phyloP scores from a whole-genome alignment of 2,329 filamentous ascomycete genomes.

The Fusarium guadeloupense region DNA sequence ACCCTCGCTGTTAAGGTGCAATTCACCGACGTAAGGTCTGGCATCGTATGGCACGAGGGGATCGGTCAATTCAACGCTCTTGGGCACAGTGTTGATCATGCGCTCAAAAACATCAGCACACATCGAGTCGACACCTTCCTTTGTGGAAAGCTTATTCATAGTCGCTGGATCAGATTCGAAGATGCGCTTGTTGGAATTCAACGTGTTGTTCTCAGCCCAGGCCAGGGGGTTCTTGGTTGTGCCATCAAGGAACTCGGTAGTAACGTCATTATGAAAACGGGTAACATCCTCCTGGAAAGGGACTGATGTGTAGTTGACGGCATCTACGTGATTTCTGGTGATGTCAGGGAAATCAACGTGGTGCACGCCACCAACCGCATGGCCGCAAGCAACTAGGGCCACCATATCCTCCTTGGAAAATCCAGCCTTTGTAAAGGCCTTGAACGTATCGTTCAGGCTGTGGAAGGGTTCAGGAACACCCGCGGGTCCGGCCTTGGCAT shows the following conservation, averaged over 20 bases:
- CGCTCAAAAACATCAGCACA: slow-evolving; percentile 45
- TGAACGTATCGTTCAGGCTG: slow-evolving; percentile 38
- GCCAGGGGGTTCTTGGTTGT: slow-evolving; percentile 55
- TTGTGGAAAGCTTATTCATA: slow-evolving; percentile 48
- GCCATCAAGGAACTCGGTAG: slow-evolving; percentile 54
- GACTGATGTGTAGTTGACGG: slow-evolving; percentile 44
- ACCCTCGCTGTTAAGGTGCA: slow-evolving; percentile 42
- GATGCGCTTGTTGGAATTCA: slow-evolving; percentile 54
- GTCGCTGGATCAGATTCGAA: slow-evolving; percentile 58
- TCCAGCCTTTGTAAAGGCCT: slow-evolving; percentile 45
- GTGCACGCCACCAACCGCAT: slow-evolving; percentile 55
- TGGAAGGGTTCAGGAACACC: slow-evolving; percentile 48
- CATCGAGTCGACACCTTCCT: slow-evolving; percentile 49
- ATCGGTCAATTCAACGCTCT: slow-evolving; percentile 42
- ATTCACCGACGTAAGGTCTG: slow-evolving; percentile 45
- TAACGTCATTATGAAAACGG: slow-evolving; percentile 56
- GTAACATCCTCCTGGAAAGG: slow-evolving; percentile 50
- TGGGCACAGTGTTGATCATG: slow-evolving; percentile 51
- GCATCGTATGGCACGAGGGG: slow-evolving; percentile 44
- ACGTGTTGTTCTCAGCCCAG: slow-evolving; percentile 49
- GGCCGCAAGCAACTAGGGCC: slow-evolving; percentile 49
- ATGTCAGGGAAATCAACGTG: slow-evolving; percentile 55
- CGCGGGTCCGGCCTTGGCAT: slow-evolving; percentile 44
- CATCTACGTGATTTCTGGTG: not conserved
- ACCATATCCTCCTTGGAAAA: slow-evolving; percentile 50